Evolutionary conservation across 805 yeast genomes (phyloP), one percentile per base, ranked within the genome.

Genomic region (Cyberlindnera sargentensis): DNA sequence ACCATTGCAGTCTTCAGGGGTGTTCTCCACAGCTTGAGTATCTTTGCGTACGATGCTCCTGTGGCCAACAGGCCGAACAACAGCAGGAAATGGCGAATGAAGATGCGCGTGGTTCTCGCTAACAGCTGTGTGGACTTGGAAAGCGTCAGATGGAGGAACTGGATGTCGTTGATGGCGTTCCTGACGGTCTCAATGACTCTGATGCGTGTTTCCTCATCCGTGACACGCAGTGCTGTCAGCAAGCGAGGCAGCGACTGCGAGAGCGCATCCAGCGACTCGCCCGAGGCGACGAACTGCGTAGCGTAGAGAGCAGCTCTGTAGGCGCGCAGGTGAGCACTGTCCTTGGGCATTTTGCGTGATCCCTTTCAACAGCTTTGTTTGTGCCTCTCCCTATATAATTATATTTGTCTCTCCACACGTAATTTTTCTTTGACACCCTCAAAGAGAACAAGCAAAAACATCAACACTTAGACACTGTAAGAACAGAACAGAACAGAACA

Each of bases 221-320:
- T 36, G 31, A 48, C 35, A n/a, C 30, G 44, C 3, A 44, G 35
- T n/a, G 30, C 34, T 3, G 49, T 39, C 8, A 50, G 43, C 11
- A 48, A 36, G 34, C 36, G 36, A n/a, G 55, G 50, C 9, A 50
- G 42, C 1, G 43, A n/a, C 20, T 39, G 33, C 6, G 45, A 31
- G 3, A 50, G 39, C 23, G 23, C 8, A 10, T 30, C 36, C 28
- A 50, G 28, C 10, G 33, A 11, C 33, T 43, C 37, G 5, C 48
- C 43, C 3, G 47, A 34, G 23, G 44, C 40, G 8, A 41, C 41
- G 23, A 50, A 46, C 38, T 50, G 53, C 7, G 49, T 20, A 5
- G 40, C 32, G 37, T 47, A 50, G 8, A 50, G 44, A 11, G 42
- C 33, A 6, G 25, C 24, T 32, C 23, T 38, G 30, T 38, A 38